phyloP scores from a whole-genome alignment of 805 yeast species.

The Myxozyma sirexii region DNA sequence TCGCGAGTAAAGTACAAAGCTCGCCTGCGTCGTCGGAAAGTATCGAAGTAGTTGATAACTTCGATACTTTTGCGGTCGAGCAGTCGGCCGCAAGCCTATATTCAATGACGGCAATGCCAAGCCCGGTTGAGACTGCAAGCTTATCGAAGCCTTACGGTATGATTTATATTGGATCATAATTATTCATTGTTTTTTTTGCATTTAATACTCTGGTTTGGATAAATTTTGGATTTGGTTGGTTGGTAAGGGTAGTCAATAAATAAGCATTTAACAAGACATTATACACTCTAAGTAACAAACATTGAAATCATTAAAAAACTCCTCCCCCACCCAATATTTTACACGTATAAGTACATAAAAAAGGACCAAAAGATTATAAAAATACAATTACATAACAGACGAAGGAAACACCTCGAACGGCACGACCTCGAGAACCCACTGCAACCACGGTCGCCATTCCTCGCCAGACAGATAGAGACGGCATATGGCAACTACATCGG shows the following conservation, averaged over 20 bases:
- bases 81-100: neutral
- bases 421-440: constrained; percentile 25
- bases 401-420: constrained; percentile 19
- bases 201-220: neutral
- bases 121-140: neutral
- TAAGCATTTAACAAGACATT: too few relatives aligned
- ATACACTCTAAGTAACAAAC: too few relatives aligned
- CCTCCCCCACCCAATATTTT: neutral
- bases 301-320: too few relatives aligned
- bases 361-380: neutral
- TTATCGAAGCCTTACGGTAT: neutral
- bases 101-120: neutral
- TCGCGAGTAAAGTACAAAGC: neutral
- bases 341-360: neutral
- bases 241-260: neutral
- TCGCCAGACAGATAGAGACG: constrained; percentile 9
- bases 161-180: neutral
- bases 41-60: neutral
- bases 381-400: neutral
- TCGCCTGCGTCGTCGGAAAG: neutral
- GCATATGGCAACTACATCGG: constrained; percentile 23
- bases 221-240: neutral
- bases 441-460: constrained; percentile 32
- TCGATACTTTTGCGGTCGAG: neutral
- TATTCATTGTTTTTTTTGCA: neutral